Base-by-base conservation (phyloP, 768 basidiomycete species). In the Tylopilus intermedius region DNA sequence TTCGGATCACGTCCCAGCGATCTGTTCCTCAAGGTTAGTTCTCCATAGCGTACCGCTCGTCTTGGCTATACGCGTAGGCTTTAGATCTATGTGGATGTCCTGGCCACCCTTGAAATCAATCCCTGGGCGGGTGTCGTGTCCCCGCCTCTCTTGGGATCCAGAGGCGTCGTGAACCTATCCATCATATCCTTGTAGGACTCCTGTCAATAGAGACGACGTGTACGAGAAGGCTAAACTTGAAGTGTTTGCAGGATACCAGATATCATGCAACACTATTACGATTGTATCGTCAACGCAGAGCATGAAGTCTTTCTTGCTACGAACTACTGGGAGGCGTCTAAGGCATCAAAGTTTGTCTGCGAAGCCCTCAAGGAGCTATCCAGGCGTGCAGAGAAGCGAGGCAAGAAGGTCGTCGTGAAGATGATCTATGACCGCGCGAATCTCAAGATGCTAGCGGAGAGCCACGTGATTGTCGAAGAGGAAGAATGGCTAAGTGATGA, bases 381-480 rank as follows among this genome's bases (percentile, higher is more conserved):
- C 11, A 72, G 67, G 37, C 69, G 77, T 8, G 73, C 77, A 5
- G 71, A 74, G 38, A 70, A 69, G 45, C 71, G 76, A 18, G 72
- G 70, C 4, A 69, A 72, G 49, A 78, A 74, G 54, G 74, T 82
- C 14, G 73, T 86, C 47, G 77, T 85, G 58, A 86, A 86, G 67
- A 63, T 87, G 62, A 78, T 86, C 58, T 88, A 86, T 64, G 86
- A 87, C 60, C 76, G 86, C 54, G 86, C 84, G 1, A 79, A 76
- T 45, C 68, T 78, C 55, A 76, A 78, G 64, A 83, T 86, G 71
- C 56, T 71, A 22, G 39, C 56, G 7, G 62, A 69, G 42, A 74
- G 74, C 62, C 83, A 80, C 52, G 67, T 77, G 14, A 52, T 69
- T 9, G 82, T 84, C 18, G 63, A 68, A 6, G 72, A 73, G 5